phyloP scores from a whole-genome alignment of 23 red algal species.

The Cyanidiococcus yangmingshanensis region DNA sequence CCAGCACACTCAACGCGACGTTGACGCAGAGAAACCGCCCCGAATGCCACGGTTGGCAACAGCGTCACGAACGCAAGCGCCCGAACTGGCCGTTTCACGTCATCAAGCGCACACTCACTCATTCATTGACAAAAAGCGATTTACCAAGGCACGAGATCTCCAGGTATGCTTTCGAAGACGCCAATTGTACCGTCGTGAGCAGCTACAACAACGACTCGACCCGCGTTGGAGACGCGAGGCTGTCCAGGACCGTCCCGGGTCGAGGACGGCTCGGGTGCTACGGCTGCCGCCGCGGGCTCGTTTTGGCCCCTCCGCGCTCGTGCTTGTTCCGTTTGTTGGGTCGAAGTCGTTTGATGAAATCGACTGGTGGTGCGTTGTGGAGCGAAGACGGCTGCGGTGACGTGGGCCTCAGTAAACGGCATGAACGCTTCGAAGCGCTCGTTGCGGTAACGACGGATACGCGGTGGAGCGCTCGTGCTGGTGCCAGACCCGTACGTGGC shows the following conservation, averaged over 20 bases:
- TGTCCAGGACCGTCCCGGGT: neutral
- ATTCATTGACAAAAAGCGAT: neutral
- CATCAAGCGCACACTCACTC: neutral
- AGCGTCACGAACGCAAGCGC: too few species aligned
- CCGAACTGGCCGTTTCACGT: too few species aligned
- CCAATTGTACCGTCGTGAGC: conserved; percentile 1
- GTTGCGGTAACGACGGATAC: conserved; percentile 15
- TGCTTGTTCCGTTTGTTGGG: neutral
- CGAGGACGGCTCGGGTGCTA: neutral
- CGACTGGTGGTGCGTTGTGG: conserved; percentile 1
- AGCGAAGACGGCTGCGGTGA: conserved; percentile 5
- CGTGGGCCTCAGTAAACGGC: neutral
- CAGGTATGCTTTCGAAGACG: conserved; percentile 2
- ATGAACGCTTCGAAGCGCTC: conserved; percentile 6
- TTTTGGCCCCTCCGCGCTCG: neutral
- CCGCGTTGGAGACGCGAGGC: neutral
- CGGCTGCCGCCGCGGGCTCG: neutral
- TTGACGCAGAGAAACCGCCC: too few species aligned
- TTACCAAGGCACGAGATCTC: neutral
- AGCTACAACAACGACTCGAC: neutral
- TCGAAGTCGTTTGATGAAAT: neutral
- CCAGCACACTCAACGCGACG: neutral
- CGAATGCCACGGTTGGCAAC: too few species aligned
- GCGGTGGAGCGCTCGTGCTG: neutral
- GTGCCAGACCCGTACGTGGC: neutral